Base-by-base conservation (phyloP, 2,329 filamentous ascomycete genomes). In the Emmonsiellopsis sp. region DNA sequence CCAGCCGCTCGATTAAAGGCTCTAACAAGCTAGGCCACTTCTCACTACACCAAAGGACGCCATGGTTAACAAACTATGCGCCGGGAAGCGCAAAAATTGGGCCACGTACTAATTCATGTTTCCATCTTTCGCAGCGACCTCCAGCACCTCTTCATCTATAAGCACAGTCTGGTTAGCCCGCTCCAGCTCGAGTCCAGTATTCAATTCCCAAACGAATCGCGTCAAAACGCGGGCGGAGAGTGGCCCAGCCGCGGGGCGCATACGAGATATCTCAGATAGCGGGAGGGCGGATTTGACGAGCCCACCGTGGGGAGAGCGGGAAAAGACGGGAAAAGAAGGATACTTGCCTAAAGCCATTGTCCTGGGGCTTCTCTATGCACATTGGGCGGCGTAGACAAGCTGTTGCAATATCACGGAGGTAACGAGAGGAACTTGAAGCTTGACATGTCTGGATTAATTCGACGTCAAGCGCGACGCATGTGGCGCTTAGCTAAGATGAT, bases 11-110 rank as follows among this genome's bases (percentile, higher is more conserved):
- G 51, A 91, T 72, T 39, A 92, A 74, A 34, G 79, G 78, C 61
- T 79, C 77, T 48, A 88, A 77, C 61, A 89, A 76, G 54, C 71
- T 71, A 36, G 84, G 83, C 87, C 87, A 92, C 66, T 78, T 77
- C 54, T 80, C 76, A 63, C 87, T 90, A 49, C 34, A 49, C 44
- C 51, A 55, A 52, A 56, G 57, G 61, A 75, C 60, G 74, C 67
- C 53, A 57, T 39, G 27, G 50, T 52, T 27, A 21, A 36, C 53
- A 36, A 44, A 56, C 39, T 6, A 34, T 32, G 13, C 27, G 10
- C 14, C 27, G 34, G 42, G 49, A 14, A 34, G 36, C 51, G 31
- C 5, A 34, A 53, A 46, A 34, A 51, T 6, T 14, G 17, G 32
- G 37, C 53, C 42, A 59, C 77, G 60, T 74, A 84, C 81, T 77